Evolutionary conservation across 2,329 filamentous ascomycete species (phyloP), one percentile per base, ranked within the genome.

Genomic region (Paecilomyces sp.): DNA sequence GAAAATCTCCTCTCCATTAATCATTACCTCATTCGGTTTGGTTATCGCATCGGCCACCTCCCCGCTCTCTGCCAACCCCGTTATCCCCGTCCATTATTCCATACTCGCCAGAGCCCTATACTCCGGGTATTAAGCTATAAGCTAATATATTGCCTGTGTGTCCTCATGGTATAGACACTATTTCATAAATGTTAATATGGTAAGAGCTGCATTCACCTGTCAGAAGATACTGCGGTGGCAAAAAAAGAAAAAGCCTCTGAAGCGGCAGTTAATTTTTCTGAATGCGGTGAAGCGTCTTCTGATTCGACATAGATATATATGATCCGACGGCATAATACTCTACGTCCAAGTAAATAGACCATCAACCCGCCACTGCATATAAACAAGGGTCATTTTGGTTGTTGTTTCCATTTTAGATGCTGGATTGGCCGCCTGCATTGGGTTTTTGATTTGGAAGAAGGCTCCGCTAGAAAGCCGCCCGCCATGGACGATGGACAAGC

Each of bases 401-500:
- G 3, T 28, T 28, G 25, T 28, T 28, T 6, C 25, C 25, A 28
- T 28, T 28, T 28, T 28, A 22, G 22, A 22, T 22, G 22, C 22
- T 22, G 22, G 22, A 22, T 22, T 28, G 25, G 25, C 6, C 25
- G 41, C n/a, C n/a, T 18, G 41, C 15, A 47, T 2, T 47, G 41
- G 3, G n/a, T 22, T 47, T 12, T 47, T 12, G 13, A 9, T 18
- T 22, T 15, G 41, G 8, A 47, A 18, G n/a, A 9, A 22, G 22
- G 2, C 22, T 22, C 22, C 22, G 22, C 25, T n/a, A n/a, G n/a
- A n/a, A n/a, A n/a, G n/a, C n/a, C n/a, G 18, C 41, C 25, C 55
- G 33, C 47, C 36, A 71, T 71, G 68, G 60, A 66, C 55, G 57
- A 64, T 24, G 58, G 62, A 57, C 54, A 18, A 18, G 31, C 54